A percentile compares a stretch with the other conserved stretches of the same genome.
Conservation (phyloP, 2,329 filamentous ascomycete species). For the Daldinia sp. region DNA sequence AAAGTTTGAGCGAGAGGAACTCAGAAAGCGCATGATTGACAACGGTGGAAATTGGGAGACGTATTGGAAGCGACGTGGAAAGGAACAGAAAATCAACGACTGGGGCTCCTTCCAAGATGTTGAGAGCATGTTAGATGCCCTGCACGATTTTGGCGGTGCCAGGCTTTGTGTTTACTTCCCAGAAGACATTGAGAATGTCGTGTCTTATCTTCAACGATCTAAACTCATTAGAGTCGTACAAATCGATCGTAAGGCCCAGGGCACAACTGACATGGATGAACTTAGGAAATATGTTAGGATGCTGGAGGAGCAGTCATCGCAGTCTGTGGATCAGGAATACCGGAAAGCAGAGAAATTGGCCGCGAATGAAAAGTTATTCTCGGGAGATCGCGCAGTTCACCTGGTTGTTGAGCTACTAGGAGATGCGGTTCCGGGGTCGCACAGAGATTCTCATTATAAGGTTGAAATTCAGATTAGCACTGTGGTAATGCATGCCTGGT, state of each 20-base stretch:
- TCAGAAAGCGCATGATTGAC: neutral
- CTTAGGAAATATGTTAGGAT: neutral
- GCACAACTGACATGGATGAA: neutral
- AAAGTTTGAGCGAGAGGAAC: neutral
- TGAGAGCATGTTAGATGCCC: slow-evolving; percentile 8
- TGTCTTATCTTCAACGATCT: slow-evolving; percentile 9
- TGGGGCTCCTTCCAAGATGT: neutral
- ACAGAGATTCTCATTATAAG: neutral
- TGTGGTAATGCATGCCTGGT: slow-evolving; percentile 22
- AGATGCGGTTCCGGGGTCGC: neutral
- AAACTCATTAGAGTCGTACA: slow-evolving; percentile 8
- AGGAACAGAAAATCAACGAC: neutral
- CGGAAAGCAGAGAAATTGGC: neutral
- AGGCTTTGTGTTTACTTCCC: slow-evolving; percentile 22
- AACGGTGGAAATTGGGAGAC: neutral
- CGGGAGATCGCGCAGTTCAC: neutral
- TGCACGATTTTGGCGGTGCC: slow-evolving; percentile 22
- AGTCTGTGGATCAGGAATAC: neutral
- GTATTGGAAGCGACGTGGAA: neutral
- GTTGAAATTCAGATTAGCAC: neutral
- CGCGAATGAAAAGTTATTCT: neutral
- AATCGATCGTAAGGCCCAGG: neutral
- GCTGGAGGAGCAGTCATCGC: neutral
- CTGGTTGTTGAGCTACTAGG: neutral
- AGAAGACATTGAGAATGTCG: slow-evolving; percentile 14